Base-by-base conservation (phyloP, 164 flowering plant species). In the Chloranthus sessilifolius region DNA sequence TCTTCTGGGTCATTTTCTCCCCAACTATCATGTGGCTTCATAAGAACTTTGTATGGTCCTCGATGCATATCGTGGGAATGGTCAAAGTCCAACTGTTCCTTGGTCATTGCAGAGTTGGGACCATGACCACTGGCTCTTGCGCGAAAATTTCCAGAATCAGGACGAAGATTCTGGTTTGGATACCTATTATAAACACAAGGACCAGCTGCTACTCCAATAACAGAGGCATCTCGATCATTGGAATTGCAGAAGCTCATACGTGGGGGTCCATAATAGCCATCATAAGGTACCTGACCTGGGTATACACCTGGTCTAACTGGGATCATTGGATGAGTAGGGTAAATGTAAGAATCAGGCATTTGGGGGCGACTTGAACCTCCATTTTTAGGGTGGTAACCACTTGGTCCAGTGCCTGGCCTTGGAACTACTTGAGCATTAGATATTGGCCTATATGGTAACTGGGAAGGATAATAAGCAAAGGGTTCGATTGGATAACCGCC, bases 271-370 rank as follows among this genome's bases (percentile, higher is more conserved):
- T 77, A 89, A 62, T 80, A 94, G 30, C 94, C 82, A 34, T 89
- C 96, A 67, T 75, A 87, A 7, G 88, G 61, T 50, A 83, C 59
- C 23, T 76, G 92, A 59, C 79, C 85, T 51, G 81, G 85, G 61
- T 78, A 89, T 70, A 80, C 80, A 15, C 87, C 94, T 53, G 95
- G 95, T 55, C 94, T 72, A 45, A 81, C 61, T 37, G 90, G 94
- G 78, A 85, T 76, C 33, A 74, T 76, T 35, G 96, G 96, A 6
- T 67, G 90, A 16, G 35, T 27, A 41, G 50, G 62, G 41, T 50
- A 28, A 38, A 79, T 58, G 49, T 58, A 87, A 62, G 81, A 71
- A 54, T 94, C 95, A 52, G 79, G 79, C 65, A 75, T 67, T 37
- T 68, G 87, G 15, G 86, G 83, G 43, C 86, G 74, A 65, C 67